Evolutionary conservation across 345 rosid genomes (phyloP).

Genomic region (Lenwebbia sp.): DNA sequence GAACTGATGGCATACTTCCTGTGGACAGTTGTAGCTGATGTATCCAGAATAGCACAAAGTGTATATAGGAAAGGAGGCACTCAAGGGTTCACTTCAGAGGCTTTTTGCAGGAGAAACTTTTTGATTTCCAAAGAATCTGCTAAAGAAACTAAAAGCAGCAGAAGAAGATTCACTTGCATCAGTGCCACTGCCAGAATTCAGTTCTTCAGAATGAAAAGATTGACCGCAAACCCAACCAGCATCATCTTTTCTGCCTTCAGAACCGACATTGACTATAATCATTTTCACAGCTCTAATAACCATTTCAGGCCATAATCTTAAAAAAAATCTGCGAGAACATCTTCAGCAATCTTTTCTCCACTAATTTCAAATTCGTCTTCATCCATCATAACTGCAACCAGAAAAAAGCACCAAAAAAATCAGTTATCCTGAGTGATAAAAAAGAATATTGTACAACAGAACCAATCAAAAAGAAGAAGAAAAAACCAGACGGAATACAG

Average conservation of each 20-base stretch:
- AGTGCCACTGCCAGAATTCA: conserved; percentile 12
- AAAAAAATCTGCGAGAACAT: conserved; percentile 33
- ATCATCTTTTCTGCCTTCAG: conserved; percentile 22
- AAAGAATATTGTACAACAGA: not conserved
- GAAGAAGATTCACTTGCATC: conserved; percentile 23
- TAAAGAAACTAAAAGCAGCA: conserved; percentile 39
- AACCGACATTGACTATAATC: conserved; percentile 16
- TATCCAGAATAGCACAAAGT: conserved; percentile 61
- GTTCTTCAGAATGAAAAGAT: conserved; percentile 24
- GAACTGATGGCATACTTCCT: conserved; percentile 23
- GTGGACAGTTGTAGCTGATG: conserved; percentile 37
- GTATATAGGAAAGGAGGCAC: conserved; percentile 31
- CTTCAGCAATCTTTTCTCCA: not conserved
- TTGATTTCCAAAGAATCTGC: conserved; percentile 25
- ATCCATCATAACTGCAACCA: not conserved
- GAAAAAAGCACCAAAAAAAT: not conserved
- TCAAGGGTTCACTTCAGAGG: conserved; percentile 28
- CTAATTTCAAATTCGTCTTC: not conserved
- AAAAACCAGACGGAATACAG: not conserved
- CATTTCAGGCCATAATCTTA: conserved; percentile 46
- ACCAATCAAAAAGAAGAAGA: not conserved
- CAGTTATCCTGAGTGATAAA: not conserved
- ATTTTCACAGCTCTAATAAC: conserved; percentile 40
- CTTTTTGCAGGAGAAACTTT: conserved; percentile 51
- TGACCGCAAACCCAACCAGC: conserved; percentile 2